phyloP scores from a whole-genome alignment of 306 rosid species.

The Trifolium pratense region DNA sequence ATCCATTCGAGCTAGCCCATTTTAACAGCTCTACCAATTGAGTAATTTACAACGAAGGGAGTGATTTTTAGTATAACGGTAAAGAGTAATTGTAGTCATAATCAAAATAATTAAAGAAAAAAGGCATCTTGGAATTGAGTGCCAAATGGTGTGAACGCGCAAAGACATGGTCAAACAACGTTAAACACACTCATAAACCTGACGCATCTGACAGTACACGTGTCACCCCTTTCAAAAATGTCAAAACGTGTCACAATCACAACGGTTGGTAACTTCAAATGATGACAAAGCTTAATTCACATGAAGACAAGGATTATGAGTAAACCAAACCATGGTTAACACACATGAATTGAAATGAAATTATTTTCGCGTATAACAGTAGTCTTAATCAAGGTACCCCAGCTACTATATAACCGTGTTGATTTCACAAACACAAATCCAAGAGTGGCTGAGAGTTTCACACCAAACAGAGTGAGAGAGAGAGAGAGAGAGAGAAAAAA shows the following conservation, averaged over 20 bases:
- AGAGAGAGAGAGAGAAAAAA: background rate
- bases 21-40: no score
- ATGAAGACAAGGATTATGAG: conserved; percentile 27
- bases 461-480: conserved; percentile 16
- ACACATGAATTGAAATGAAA: conserved; percentile 16
- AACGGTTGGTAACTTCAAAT: background rate
- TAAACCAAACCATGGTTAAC: conserved; percentile 25
- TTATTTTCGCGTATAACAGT: conserved; percentile 30
- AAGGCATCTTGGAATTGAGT: background rate
- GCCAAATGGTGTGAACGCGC: conserved; percentile 42
- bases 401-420: conserved; percentile 47
- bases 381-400: background rate
- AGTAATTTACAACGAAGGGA: no score
- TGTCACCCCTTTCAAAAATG: background rate
- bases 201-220: conserved; percentile 30
- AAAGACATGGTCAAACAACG: conserved; percentile 49
- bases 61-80: no score
- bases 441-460: conserved; percentile 66
- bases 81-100: no score
- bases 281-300: background rate
- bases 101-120: background rate
- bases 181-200: conserved; percentile 37
- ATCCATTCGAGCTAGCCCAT: no score
- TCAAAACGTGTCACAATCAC: conserved; percentile 20
- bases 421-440: background rate